Evolutionary conservation across 1,139 yeast genomes (phyloP).

Genomic region (Nakaseomyces uthaithaninus): DNA sequence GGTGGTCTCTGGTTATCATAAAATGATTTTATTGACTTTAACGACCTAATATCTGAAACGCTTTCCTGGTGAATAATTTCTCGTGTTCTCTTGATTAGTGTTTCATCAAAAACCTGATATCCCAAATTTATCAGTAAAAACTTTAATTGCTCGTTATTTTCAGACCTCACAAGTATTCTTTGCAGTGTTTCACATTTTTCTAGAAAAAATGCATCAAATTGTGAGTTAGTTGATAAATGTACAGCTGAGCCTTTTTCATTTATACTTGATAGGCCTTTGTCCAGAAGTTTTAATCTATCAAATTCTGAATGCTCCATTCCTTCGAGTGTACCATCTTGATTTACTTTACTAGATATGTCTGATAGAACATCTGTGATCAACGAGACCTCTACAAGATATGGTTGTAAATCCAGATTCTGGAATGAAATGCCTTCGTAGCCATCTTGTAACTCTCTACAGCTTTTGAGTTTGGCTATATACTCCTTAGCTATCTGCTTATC

Average conservation of each 20-base stretch:
- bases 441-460: slow-evolving; percentile 27
- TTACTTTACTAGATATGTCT: slow-evolving; percentile 15
- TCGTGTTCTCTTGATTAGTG: slow-evolving; percentile 22
- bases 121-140: slow-evolving; percentile 31
- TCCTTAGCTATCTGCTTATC: slow-evolving; percentile 26
- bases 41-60: slow-evolving; percentile 9
- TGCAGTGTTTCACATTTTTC: slow-evolving; percentile 30
- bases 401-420: slow-evolving; percentile 54
- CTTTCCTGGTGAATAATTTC: slow-evolving; percentile 10
- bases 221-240: background rate
- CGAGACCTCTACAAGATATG: slow-evolving; percentile 56
- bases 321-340: background rate
- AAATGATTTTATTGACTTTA: slow-evolving; percentile 18
- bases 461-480: slow-evolving; percentile 32
- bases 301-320: background rate
- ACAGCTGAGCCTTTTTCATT: background rate
- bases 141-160: slow-evolving; percentile 39
- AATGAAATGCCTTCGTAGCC: slow-evolving; percentile 45
- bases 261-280: background rate
- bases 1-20: slow-evolving; percentile 5
- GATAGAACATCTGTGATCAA: slow-evolving; percentile 46
- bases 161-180: slow-evolving; percentile 38
- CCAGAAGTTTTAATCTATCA: background rate
- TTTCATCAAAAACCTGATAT: slow-evolving; percentile 26
- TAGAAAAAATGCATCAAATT: slow-evolving; percentile 33